phyloP scores from a whole-genome alignment of 1,284 basidiomycete species.

The Ganoderma lucidum region DNA sequence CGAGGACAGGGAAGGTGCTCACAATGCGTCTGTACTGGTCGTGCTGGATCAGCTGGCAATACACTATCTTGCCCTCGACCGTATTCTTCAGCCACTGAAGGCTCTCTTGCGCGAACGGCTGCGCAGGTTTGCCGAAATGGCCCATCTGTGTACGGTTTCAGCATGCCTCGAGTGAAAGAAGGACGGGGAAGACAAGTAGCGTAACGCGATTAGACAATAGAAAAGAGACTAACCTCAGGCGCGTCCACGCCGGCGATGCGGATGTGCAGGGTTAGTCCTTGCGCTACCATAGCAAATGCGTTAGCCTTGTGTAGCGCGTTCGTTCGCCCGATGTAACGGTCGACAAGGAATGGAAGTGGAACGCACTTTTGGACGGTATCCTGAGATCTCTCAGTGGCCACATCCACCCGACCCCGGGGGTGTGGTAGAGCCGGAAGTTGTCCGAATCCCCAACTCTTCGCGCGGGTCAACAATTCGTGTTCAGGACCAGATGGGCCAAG shows the following conservation, averaged over 20 bases:
- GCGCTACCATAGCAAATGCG: constrained; percentile 44
- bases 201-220: background rate
- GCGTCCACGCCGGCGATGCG: constrained; percentile 91
- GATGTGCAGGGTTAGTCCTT: constrained; percentile 84
- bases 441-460: constrained; percentile 81
- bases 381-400: constrained; percentile 48
- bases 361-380: background rate
- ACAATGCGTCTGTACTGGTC: constrained; percentile 89
- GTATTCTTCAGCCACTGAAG: constrained; percentile 73
- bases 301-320: background rate
- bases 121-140: constrained; percentile 83
- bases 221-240: constrained; percentile 70
- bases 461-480: background rate
- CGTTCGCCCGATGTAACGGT: background rate
- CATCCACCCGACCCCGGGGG: constrained; percentile 75
- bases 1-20: constrained; percentile 27
- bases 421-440: constrained; percentile 86
- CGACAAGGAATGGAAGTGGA: background rate
- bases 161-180: background rate
- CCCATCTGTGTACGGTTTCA: constrained; percentile 36
- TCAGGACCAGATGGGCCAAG: no score
- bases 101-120: constrained; percentile 77
- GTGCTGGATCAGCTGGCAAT: constrained; percentile 73
- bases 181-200: background rate
- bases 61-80: constrained; percentile 64